These are phyloP conservation scores for Pichia sp. DNA, from an alignment of 1,139 yeast genomes.

Conservation along the genomic window DNA sequence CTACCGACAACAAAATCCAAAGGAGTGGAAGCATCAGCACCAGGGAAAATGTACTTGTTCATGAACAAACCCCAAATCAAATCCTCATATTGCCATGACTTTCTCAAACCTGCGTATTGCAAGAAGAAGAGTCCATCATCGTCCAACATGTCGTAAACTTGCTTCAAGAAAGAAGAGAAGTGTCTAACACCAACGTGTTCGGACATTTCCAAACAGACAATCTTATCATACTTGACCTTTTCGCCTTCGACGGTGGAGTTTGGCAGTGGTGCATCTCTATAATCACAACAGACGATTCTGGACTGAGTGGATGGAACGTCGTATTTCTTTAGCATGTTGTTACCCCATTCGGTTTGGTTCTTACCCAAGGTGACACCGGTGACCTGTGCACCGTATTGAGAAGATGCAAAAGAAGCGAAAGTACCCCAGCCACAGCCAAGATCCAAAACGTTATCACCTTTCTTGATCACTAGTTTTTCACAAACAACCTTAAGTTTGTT, in stretches of 20 bases:
- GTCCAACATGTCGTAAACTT: conserved; percentile 80
- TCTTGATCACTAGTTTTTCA: conserved; percentile 71
- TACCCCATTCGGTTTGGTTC: conserved; percentile 92
- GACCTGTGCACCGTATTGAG: conserved; percentile 77
- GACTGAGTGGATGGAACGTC: conserved; percentile 69
- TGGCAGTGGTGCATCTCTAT: conserved; percentile 85
- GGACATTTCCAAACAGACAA: conserved; percentile 91
- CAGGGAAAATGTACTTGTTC: conserved; percentile 96
- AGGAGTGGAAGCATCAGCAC: conserved; percentile 96
- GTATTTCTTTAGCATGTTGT: conserved; percentile 59
- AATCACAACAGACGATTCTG: conserved; percentile 75
- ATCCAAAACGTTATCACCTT: conserved; percentile 75
- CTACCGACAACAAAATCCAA: conserved; percentile 74
- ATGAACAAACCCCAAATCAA: conserved; percentile 91
- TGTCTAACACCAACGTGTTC: conserved; percentile 95
- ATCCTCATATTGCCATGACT: conserved; percentile 93
- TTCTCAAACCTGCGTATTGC: conserved; percentile 89
- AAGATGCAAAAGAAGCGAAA: conserved; percentile 77
- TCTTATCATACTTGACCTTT: conserved; percentile 69
- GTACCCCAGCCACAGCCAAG: conserved; percentile 98
- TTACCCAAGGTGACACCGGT: conserved; percentile 88
- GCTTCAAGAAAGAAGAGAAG: conserved; percentile 67
- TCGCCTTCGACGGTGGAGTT: conserved; percentile 14
- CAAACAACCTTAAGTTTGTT: conserved; percentile 85
- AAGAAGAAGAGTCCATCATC: conserved; percentile 86